Base-by-base conservation (phyloP, 805 yeast species). In the Teunomyces stri region DNA sequence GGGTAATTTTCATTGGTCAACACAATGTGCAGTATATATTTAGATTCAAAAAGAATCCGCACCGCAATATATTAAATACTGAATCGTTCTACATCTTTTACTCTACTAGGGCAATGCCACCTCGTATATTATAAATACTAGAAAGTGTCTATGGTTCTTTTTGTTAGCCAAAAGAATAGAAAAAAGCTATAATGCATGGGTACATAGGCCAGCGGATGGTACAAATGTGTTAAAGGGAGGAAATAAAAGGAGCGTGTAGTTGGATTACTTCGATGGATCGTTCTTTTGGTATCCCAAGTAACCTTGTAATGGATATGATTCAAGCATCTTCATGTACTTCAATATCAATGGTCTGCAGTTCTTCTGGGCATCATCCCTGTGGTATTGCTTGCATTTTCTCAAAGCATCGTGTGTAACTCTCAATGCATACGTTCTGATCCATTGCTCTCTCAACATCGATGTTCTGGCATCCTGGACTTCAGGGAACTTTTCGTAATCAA, bases 251-350 rank as follows among this genome's bases (percentile, higher is more conserved):
- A 37, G 40, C 40, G 18, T 22, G 33, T 29, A 30, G 30, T 37
- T 37, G 15, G 29, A 30, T 48, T 71, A 85, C 71, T 87, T 85
- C 31, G 87, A 74, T 39, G 92, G 94, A 62, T 87, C 96, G 69
- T 87, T 87, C 78, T 88, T 85, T 72, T 88, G 95, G 72, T 87
- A 87, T n/a, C 89, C 92, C 61, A 83, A 71, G 69, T 77, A 87
- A 38, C 96, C 96, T 56, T 80, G 78, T 50, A 85, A 76, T 56
- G 82, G 79, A 56, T 85, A 79, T 43, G 76, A 68, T 47, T 89
- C 91, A 48, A 87, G 73, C 87, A 88, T 75, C 57, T 84, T 87
- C 73, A 88, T 70, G 65, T 88, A 87, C 70, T 74, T 81, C 69
- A 85, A 84, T 27, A 90, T 86, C 58, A 88, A 72, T 41, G 87